Evolutionary conservation across 192 early-diverging fungal species (phyloP).

Genomic region (Entomortierella chlamydospora): DNA sequence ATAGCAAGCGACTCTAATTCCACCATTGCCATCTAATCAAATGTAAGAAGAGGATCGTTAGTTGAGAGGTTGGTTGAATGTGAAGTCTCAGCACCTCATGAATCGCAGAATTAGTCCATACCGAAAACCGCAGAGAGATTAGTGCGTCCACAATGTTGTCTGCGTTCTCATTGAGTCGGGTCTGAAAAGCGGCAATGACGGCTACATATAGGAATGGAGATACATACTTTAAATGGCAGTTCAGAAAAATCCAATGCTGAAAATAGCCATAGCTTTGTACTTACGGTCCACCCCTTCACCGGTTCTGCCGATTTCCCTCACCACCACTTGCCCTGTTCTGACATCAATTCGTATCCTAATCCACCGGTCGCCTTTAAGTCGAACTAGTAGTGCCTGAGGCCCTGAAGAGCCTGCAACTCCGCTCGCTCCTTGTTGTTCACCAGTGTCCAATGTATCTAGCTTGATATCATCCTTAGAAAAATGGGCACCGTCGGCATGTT

Average conservation of each 20-base stretch:
- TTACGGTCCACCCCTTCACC: conserved; percentile 63
- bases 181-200: conserved; percentile 41
- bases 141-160: conserved; percentile 48
- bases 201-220: background rate
- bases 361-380: conserved; percentile 59
- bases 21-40: conserved; percentile 46
- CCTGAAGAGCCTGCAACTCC: conserved; percentile 2
- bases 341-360: conserved; percentile 61
- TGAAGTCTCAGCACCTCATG: background rate
- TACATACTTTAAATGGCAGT: background rate
- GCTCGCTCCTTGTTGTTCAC: conserved; percentile 14
- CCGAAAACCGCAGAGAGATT: conserved; percentile 44
- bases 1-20: conserved; percentile 40
- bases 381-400: conserved; percentile 51
- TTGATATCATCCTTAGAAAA: conserved; percentile 31
- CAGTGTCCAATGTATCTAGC: conserved; percentile 24
- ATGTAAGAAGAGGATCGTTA: background rate
- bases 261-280: background rate
- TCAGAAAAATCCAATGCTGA: background rate
- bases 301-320: conserved; percentile 56
- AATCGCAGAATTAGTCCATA: conserved; percentile 4
- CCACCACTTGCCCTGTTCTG: conserved; percentile 60
- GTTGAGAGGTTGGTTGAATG: background rate
- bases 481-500: conserved; percentile 28
- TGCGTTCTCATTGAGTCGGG: conserved; percentile 43